Conservation (phyloP, 768 basidiomycete genomes). For the Phylloporus arenicola region DNA sequence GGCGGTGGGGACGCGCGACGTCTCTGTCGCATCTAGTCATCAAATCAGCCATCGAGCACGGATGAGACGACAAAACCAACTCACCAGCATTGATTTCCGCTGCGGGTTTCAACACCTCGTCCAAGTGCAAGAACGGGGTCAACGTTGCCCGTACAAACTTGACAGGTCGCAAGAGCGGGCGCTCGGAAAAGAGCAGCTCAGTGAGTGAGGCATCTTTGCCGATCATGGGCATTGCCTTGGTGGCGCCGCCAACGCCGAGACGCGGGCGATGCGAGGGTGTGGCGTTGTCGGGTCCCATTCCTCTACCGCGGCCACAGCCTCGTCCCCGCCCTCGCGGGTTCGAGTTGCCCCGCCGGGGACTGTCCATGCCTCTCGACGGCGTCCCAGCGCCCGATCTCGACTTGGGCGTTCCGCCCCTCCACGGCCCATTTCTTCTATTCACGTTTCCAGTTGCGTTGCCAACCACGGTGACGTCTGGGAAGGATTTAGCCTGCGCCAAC, state of each 20-base stretch:
- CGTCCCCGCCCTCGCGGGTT: conserved; percentile 17
- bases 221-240: background rate
- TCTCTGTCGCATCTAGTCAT: conserved; percentile 34
- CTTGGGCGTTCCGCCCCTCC: conserved; percentile 6
- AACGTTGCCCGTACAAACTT: conserved; percentile 58
- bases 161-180: conserved; percentile 64
- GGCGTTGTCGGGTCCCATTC: background rate
- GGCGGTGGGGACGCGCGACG: conserved; percentile 63
- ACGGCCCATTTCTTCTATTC: conserved; percentile 1
- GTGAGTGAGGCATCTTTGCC: conserved; percentile 46
- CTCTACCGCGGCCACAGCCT: background rate
- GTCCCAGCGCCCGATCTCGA: conserved; percentile 13
- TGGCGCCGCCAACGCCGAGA: background rate
- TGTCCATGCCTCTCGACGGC: conserved; percentile 12
- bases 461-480: conserved; percentile 1
- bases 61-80: background rate
- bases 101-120: conserved; percentile 52
- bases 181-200: conserved; percentile 46
- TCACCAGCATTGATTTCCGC: conserved; percentile 49
- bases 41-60: conserved; percentile 1
- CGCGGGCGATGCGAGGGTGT: conserved; percentile 1
- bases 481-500: background rate
- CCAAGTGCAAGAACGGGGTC: conserved; percentile 46
- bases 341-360: conserved; percentile 5
- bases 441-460: background rate